Conservation (phyloP, 805 yeast species). For the Phaffomyces thermotolerans region DNA sequence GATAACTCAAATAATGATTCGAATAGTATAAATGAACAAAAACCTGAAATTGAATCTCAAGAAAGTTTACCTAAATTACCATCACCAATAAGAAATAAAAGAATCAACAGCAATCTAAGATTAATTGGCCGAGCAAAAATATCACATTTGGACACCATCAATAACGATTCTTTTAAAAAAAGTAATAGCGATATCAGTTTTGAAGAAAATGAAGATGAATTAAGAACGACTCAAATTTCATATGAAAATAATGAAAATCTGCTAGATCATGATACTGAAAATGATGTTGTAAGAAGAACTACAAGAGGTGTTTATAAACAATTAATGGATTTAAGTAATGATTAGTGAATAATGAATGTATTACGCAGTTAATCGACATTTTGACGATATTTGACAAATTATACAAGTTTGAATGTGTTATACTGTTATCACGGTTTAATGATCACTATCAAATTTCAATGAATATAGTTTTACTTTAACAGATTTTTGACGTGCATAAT, state of each 20-base stretch:
- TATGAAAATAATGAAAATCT: constrained; percentile 6
- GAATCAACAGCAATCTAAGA: constrained; percentile 34
- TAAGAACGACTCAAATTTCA: constrained; percentile 9
- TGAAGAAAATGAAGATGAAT: constrained; percentile 1
- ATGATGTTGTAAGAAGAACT: constrained; percentile 7
- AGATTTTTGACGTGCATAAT: too few relatives aligned
- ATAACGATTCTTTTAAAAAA: neutral
- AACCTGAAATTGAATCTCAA: neutral
- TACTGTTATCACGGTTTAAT: too few relatives aligned
- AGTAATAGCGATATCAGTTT: neutral
- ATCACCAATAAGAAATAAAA: constrained; percentile 43
- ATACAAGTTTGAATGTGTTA: too few relatives aligned
- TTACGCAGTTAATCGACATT: too few relatives aligned
- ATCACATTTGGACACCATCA: constrained; percentile 24
- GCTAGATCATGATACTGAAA: neutral
- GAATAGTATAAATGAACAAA: neutral
- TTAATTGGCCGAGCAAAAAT: constrained; percentile 36
- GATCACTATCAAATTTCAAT: too few relatives aligned
- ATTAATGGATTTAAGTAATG: constrained; percentile 23
- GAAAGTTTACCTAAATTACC: constrained; percentile 33
- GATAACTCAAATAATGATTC: neutral
- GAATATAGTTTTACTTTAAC: too few relatives aligned
- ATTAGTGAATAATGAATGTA: neutral
- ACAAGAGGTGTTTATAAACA: constrained; percentile 17
- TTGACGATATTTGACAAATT: too few relatives aligned